Evolutionary conservation across 2,329 filamentous ascomycete species (phyloP), one percentile per base, ranked within the genome.

Genomic region (Colletotrichum lupini): DNA sequence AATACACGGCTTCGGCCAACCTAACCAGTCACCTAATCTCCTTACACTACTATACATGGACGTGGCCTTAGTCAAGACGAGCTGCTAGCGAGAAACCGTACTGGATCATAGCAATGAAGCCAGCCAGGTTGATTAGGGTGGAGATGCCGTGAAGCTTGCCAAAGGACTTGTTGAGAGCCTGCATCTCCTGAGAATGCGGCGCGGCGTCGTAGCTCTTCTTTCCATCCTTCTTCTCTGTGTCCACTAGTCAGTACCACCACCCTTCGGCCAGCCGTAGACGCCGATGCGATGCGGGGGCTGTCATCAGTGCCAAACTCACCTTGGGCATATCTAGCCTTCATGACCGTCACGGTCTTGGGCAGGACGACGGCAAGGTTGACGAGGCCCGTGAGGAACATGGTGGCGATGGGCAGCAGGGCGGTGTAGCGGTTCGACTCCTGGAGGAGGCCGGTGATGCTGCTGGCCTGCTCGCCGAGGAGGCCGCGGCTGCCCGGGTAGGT

Each of bases 131-230:
- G 24, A 97, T 81, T 74, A 97, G 82, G 32, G 93, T 93, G 8
- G 94, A 97, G 60, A 94, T 84, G 6, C 95, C 94, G 82, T 99
- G 97, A 70, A 98, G 83, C 74, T 89, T 89, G 19, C 90, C 91
- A 82, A 98, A 98, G 75, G 87, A 87, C 84, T 91, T 93, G 86
- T 96, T 97, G 77, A 97, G 82, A 9, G 87, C 87, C 77, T 90
- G 83, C 95, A 98, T 98, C 85, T 96, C 94, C 77, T 92, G 87
- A 5, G 93, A 97, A 79, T 97, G 94, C 52, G 95, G 94, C 1
- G 92, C 89, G 65, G 90, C 85, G 76, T 97, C 95, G 79, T 93
- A 94, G 82, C 92, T 94, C 81, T 93, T 94, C 88, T 97, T 98
- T 67, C 95, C 95, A 80, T 98, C 96, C 78, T 92, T 91, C 74